phyloP scores from a whole-genome alignment of 2,329 filamentous ascomycete species.

The Sporothrix brasiliensis region DNA sequence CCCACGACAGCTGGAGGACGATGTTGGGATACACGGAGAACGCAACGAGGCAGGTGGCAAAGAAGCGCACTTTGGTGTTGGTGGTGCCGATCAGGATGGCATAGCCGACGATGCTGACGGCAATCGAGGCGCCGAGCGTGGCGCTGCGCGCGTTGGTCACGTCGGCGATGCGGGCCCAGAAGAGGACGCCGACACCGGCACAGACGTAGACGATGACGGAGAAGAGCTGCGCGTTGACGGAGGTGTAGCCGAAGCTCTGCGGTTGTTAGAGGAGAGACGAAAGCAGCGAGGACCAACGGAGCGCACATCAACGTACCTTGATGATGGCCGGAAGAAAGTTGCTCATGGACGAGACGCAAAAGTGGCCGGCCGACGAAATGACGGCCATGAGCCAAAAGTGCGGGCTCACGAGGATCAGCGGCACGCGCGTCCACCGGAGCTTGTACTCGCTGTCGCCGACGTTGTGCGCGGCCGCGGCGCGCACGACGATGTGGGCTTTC shows the following conservation, averaged over 20 bases:
- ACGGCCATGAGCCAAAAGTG: constrained; percentile 28
- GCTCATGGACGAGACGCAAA: constrained; percentile 44
- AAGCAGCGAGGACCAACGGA: not conserved
- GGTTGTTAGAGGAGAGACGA: not conserved
- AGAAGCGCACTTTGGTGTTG: constrained; percentile 17
- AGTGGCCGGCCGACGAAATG: constrained; percentile 41
- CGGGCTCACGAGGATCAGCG: constrained; percentile 34
- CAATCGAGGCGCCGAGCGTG: constrained; percentile 37
- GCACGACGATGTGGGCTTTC: not conserved
- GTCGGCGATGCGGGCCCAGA: constrained; percentile 40
- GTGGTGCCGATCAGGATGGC: constrained; percentile 40
- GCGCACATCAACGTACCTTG: not conserved
- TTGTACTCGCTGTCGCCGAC: constrained; percentile 17
- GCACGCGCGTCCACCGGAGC: not conserved
- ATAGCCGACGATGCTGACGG: constrained; percentile 42
- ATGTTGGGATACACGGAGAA: constrained; percentile 20
- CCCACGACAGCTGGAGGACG: constrained; percentile 12
- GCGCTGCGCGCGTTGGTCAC: constrained; percentile 36
- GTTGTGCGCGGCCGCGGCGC: not conserved
- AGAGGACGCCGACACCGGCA: constrained; percentile 38
- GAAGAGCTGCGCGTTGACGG: constrained; percentile 42
- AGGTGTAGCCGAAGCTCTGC: constrained; percentile 42
- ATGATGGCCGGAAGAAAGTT: constrained; percentile 45
- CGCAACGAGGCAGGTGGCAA: constrained; percentile 22
- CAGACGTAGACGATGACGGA: constrained; percentile 43